These are phyloP conservation scores for Fusarium miscanthi DNA, from an alignment of 2,329 filamentous ascomycete genomes.

Conservation along the genomic window DNA sequence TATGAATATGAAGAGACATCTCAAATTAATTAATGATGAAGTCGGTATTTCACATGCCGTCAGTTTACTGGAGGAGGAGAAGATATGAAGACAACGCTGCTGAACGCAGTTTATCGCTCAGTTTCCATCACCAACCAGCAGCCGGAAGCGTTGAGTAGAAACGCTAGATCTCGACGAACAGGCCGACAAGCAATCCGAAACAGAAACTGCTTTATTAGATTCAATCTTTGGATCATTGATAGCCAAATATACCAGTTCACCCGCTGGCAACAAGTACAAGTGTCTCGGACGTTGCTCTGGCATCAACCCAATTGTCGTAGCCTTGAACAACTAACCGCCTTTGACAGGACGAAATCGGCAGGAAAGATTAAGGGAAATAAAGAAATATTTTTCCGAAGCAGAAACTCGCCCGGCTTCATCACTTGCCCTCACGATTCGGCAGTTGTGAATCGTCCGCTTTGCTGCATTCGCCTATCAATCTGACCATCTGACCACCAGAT, in stretches of 20 bases:
- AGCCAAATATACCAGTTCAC: no score
- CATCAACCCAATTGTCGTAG: not conserved
- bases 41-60: accelerated
- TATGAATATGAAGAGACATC: accelerated
- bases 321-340: not conserved
- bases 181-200: no score
- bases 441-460: not conserved
- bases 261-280: not conserved
- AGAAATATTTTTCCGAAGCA: accelerated
- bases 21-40: accelerated
- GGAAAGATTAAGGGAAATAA: accelerated
- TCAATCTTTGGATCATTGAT: accelerated
- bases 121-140: no score
- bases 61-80: accelerated
- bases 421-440: not conserved
- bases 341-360: accelerated
- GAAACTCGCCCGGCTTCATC: accelerated
- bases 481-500: no score
- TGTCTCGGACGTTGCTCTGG: accelerated
- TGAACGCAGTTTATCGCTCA: no score
- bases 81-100: no score
- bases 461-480: not conserved
- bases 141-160: no score
- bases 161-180: no score
- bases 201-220: no score